Evolutionary conservation across 2,329 filamentous ascomycete species (phyloP), one percentile per base, ranked within the genome.

Genomic region (Arthroderma sp.): DNA sequence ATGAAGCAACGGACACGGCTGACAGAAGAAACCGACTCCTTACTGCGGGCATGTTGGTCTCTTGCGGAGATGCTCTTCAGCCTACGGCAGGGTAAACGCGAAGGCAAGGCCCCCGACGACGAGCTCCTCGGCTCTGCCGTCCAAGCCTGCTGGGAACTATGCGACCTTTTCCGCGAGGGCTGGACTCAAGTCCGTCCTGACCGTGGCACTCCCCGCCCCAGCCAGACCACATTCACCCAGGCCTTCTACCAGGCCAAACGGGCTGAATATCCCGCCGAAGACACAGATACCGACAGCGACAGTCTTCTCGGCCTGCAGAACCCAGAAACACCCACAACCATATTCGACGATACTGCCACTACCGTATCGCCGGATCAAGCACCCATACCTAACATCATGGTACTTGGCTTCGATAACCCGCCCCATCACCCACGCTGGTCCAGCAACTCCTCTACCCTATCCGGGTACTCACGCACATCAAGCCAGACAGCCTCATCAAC

Each of bases 41-140:
- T 96, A 2, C 78, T 96, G 2, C 81, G 85, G 57, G 88, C 90
- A 21, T 95, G 91, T 67, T 96, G 91, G 91, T 81, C 85, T 2
- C 74, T 97, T 11, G 89, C 91, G 6, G 91, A 95, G 70, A 94
- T 94, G 84, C 80, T 97, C 0, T 95, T 95, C 71, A 94, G 84
- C 68, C 79, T 97, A 41, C 84, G 90, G 2, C 90, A 95, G 66
- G 91, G 85, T 69, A 84, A 81, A 61, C 79, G 86, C 35, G 88
- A 93, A 63, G 83, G 83, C 19, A 87, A 82, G 63, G 74, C 78
- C 0, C 78, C 86, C 0, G 88, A 95, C 62, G 88, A 91, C 66
- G 91, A 95, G 66, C 77, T 95, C 0, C 78, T 96, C 0, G 85
- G 87, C 4, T 93, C 88, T 0, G 89, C 91, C 0, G 87, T 95